Conservation (phyloP, 768 basidiomycete species). For the Naganishia vishniacii region DNA sequence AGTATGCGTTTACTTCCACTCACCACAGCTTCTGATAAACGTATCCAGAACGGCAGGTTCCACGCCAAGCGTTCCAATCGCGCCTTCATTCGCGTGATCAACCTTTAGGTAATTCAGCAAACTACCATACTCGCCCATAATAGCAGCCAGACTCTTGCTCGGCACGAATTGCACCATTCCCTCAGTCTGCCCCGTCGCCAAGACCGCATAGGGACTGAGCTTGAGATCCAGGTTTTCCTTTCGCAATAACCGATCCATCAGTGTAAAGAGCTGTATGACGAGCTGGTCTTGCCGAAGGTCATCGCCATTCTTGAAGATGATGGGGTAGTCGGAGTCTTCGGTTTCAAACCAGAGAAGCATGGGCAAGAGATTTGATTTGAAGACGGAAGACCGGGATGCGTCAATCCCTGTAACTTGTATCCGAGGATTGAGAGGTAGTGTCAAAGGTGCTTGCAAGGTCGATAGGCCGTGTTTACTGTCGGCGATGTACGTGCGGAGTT, state of each 20-base stretch:
- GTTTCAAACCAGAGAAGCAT: conserved; percentile 85
- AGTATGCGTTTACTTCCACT: too few species aligned
- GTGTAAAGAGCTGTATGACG: conserved; percentile 93
- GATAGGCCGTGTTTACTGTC: conserved; percentile 81
- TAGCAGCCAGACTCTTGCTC: conserved; percentile 90
- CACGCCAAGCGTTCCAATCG: conserved; percentile 89
- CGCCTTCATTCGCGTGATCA: conserved; percentile 86
- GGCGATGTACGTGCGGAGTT: conserved; percentile 72
- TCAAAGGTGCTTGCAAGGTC: conserved; percentile 64
- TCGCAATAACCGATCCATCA: conserved; percentile 88
- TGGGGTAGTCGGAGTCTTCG: conserved; percentile 63
- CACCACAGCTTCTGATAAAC: conserved; percentile 92
- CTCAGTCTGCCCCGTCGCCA: conserved; percentile 84
- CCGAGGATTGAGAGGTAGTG: conserved; percentile 84
- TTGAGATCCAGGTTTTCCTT: conserved; percentile 94
- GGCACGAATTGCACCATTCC: conserved; percentile 96
- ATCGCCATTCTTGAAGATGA: conserved; percentile 98
- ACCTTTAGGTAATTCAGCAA: conserved; percentile 80
- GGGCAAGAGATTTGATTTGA: conserved; percentile 94
- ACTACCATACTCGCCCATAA: conserved; percentile 69
- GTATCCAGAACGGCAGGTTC: conserved; percentile 91
- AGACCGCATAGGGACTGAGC: conserved; percentile 71
- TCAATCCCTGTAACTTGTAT: conserved; percentile 78
- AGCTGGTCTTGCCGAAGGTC: conserved; percentile 98
- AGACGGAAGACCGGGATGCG: conserved; percentile 86